Base-by-base conservation (phyloP, 225 moss, liverwort and hornwort genomes). In the Bryum argenteum region DNA sequence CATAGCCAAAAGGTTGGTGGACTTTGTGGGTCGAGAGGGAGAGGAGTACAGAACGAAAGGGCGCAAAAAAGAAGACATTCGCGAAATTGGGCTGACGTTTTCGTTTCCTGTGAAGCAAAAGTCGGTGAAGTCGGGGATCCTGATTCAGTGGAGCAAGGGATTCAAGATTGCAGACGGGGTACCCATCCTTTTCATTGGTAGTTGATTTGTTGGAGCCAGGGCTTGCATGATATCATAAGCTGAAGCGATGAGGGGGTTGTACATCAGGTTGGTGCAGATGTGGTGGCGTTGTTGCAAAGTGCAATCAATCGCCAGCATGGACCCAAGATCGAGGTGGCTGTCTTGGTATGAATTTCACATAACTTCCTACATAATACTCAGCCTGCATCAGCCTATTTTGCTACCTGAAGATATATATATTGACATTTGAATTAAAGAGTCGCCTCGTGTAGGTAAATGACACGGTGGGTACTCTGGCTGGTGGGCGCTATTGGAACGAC, bases 61-160 rank as follows among this genome's bases (percentile, higher is more conserved):
- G n/a, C 64, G 56, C 42, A 20, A 19, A 51, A 40, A 69, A 58
- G 40, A 70, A 16, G 66, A 76, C 45, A 81, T 82, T 65, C 83
- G 88, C 47, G 95, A 96, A 74, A 54, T 96, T 8, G 95, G 95
- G 45, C 81, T 96, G 56, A 96, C 95, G 0, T 96, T 96, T 73
- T 96, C 95, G 20, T 96, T 96, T 71, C 95, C 93, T 18, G 87
- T 96, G 22, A 85, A 89, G 68, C 95, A 96, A 78, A 83, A 83
- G 38, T 83, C 93, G 15, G 89, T 93, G 58, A 87, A 93, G 60
- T 88, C 93, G n/a, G 93, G 95, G 59, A 54, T 81, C 50, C 80
- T 96, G 19, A 89, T 96, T 54, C 86, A 89, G 61, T 96, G 95
- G 93, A 91, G 91, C 43, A 93, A 96, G 75, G 95, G 95, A 39